phyloP scores from a whole-genome alignment of 2,329 filamentous ascomycete species.

The Penicillium brevicompactum region DNA sequence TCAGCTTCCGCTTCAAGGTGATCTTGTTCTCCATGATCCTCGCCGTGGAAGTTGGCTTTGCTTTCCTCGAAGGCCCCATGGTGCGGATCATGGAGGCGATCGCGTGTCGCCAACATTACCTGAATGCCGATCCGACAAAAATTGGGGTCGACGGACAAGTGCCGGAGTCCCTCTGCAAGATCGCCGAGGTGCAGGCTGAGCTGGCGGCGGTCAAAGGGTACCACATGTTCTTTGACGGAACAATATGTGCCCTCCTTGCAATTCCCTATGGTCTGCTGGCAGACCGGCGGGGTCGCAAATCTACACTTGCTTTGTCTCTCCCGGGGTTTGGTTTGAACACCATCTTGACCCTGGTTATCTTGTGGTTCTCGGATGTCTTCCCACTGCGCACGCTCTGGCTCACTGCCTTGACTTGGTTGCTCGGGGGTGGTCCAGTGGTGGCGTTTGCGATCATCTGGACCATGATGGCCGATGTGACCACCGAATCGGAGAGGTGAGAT shows the following conservation, averaged over 20 bases:
- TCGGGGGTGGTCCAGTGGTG: conserved; percentile 53
- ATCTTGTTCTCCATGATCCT: conserved; percentile 47
- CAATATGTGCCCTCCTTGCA: conserved; percentile 48
- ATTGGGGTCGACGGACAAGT: conserved; percentile 47
- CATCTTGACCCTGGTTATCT: conserved; percentile 34
- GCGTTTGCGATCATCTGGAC: conserved; percentile 51
- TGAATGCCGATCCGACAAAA: conserved; percentile 44
- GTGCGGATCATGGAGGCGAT: conserved; percentile 54
- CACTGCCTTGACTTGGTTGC: conserved; percentile 47
- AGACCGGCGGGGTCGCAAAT: conserved; percentile 51
- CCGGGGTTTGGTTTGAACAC: conserved; percentile 43
- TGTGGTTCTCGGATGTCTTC: conserved; percentile 43
- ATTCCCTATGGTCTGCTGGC: conserved; percentile 54
- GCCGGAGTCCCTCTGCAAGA: conserved; percentile 53
- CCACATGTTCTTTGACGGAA: conserved; percentile 52
- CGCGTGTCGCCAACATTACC: conserved; percentile 50
- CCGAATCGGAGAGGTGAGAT: conserved; percentile 45
- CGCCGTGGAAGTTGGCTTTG: conserved; percentile 48
- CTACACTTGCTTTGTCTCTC: conserved; percentile 46
- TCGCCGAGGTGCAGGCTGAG: conserved; percentile 51
- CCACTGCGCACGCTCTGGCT: conserved; percentile 53
- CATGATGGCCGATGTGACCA: conserved; percentile 55
- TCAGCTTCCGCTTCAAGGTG: conserved; percentile 42
- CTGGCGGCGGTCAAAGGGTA: conserved; percentile 55
- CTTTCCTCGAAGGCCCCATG: conserved; percentile 48